phyloP scores from a whole-genome alignment of 495 filamentous ascomycete genomes.

The Cairneyella variabilis region DNA sequence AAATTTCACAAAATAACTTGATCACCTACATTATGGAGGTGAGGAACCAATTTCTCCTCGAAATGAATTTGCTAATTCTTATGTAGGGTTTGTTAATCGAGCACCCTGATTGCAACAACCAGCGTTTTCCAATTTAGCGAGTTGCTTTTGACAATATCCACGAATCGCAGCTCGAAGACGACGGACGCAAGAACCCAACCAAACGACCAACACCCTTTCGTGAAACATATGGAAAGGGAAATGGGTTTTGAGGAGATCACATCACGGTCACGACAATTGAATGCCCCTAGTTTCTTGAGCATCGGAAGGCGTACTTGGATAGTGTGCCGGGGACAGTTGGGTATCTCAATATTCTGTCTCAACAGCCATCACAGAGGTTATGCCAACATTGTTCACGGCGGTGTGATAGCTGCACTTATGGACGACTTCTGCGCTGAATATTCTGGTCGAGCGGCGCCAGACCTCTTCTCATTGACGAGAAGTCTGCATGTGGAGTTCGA shows the following conservation, averaged over 20 bases:
- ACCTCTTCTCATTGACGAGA: not conserved
- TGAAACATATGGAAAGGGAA: not conserved
- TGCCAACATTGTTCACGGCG: not conserved
- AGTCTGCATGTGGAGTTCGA: not conserved
- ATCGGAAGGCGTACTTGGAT: not conserved
- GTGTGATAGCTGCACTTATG: not conserved
- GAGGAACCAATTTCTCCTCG: too few relatives aligned
- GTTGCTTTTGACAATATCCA: too few relatives aligned
- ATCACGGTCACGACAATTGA: not conserved
- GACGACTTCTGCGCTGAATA: not conserved
- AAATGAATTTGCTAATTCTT: too few relatives aligned
- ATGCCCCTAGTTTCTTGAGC: not conserved
- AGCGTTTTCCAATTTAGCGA: too few relatives aligned
- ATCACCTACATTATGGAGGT: too few relatives aligned
- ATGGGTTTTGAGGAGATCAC: not conserved
- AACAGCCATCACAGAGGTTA: not conserved
- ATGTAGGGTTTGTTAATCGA: too few relatives aligned
- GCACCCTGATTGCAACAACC: too few relatives aligned
- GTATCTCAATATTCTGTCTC: not conserved
- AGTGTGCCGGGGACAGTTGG: not conserved
- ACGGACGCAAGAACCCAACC: too few relatives aligned
- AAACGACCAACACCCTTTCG: not conserved
- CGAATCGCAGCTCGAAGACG: too few relatives aligned
- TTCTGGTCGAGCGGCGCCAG: not conserved
- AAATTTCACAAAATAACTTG: too few relatives aligned